Percentiles rank a stretch among this genome's conserved stretches.
Evolutionary conservation across 2,329 filamentous ascomycete genomes (phyloP).

Genomic region (Fusarium domesticum): DNA sequence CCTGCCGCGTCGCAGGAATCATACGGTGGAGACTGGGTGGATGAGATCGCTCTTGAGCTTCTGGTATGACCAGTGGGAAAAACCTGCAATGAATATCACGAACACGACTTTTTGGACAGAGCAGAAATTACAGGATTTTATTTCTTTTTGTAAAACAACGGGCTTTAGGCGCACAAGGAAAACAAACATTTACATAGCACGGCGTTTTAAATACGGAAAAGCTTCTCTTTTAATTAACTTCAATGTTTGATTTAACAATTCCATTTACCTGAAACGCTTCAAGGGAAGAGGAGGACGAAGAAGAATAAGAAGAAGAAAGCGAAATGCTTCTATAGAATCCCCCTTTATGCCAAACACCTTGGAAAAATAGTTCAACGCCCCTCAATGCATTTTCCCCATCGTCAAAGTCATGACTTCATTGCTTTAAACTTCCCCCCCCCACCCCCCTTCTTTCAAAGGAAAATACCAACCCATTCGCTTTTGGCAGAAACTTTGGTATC

Average conservation of each 20-base stretch:
- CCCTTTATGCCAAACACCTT: too few species aligned
- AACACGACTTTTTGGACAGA: too few species aligned
- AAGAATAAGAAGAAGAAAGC: not conserved
- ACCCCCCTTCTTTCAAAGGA: slow-evolving; percentile 43
- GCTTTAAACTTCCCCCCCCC: not conserved
- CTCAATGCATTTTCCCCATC: slow-evolving; percentile 16
- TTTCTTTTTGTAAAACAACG: too few species aligned
- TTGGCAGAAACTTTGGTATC: slow-evolving; percentile 52
- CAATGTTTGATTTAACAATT: not conserved
- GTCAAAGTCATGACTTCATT: slow-evolving; percentile 20
- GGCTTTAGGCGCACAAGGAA: not conserved
- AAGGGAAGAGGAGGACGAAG: not conserved
- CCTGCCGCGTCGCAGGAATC: slow-evolving; percentile 36
- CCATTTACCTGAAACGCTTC: too few species aligned
- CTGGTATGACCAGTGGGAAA: slow-evolving; percentile 22
- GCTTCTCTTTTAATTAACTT: too few species aligned
- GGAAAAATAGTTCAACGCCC: too few species aligned
- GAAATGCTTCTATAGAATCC: too few species aligned
- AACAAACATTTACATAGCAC: not conserved
- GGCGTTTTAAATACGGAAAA: not conserved
- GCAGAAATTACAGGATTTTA: too few species aligned
- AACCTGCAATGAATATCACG: too few species aligned
- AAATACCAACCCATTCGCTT: slow-evolving; percentile 60
- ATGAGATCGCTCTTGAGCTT: slow-evolving; percentile 36
- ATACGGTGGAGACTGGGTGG: slow-evolving; percentile 40